Evolutionary conservation across 495 filamentous ascomycete species (phyloP).

Genomic region (Penicillium subrubescens): DNA sequence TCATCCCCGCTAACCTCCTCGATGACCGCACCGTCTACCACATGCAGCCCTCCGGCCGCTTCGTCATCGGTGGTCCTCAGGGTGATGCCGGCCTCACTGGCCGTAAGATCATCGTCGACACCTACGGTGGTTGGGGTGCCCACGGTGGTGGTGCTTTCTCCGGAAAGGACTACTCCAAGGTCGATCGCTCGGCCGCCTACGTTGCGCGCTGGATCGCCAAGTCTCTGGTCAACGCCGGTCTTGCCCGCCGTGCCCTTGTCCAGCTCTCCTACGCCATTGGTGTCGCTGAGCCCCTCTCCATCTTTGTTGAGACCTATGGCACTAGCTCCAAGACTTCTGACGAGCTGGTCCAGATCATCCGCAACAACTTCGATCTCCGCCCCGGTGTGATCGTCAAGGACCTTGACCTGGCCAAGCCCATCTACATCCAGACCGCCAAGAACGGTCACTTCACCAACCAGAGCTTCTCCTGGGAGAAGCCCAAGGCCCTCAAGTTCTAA

Average conservation of each 20-base stretch:
- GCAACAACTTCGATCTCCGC: constrained; percentile 92
- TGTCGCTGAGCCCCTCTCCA: constrained; percentile 93
- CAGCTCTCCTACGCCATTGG: constrained; percentile 99
- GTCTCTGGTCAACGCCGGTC: constrained; percentile 85
- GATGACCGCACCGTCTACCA: constrained; percentile 94
- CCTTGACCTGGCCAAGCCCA: constrained; percentile 90
- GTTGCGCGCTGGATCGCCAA: constrained; percentile 98
- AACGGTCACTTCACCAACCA: constrained; percentile 99
- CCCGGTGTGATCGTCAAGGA: constrained; percentile 98
- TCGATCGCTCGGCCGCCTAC: constrained; percentile 97
- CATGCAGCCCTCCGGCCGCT: constrained; percentile 96
- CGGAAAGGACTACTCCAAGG: constrained; percentile 99
- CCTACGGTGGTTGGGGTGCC: constrained; percentile 99
- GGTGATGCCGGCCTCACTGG: constrained; percentile 98
- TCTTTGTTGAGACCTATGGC: constrained; percentile 64
- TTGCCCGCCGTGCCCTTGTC: constrained; percentile 88
- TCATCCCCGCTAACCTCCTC: constrained; percentile 88
- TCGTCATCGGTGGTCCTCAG: constrained; percentile 99
- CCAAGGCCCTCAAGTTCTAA: constrained; percentile 90
- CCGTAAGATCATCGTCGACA: constrained; percentile 99
- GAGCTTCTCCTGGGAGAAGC: constrained; percentile 96
- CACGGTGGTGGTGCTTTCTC: constrained; percentile 99
- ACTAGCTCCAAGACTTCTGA: constrained; percentile 81
- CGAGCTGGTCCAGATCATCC: constrained; percentile 91
- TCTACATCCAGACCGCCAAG: constrained; percentile 98